Percentiles rank a stretch among this genome's conserved stretches.
These are phyloP conservation scores for Penicillium lividum DNA, from an alignment of 495 filamentous ascomycete genomes.

Conservation along the genomic window DNA sequence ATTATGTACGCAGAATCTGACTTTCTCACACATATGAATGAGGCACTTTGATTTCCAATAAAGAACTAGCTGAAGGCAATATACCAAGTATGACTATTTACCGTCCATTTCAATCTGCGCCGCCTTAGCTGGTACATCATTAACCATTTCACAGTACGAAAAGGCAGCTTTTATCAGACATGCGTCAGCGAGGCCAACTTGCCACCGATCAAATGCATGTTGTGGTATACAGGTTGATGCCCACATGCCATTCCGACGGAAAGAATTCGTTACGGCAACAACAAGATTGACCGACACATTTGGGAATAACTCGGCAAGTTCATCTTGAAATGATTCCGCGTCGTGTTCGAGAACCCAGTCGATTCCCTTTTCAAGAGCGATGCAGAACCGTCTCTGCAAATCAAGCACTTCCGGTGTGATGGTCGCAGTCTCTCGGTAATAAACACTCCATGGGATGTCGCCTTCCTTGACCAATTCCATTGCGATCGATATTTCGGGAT, in stretches of 20 bases:
- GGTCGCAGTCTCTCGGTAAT: conserved; percentile 13
- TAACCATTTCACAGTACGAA: too few species aligned
- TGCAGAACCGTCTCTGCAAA: conserved; percentile 2
- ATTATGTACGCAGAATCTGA: too few species aligned
- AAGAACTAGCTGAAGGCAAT: too few species aligned
- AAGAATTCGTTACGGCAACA: conserved; percentile 8
- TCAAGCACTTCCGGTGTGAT: conserved; percentile 9
- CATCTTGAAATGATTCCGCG: too few species aligned
- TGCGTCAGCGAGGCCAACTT: conserved; percentile 1
- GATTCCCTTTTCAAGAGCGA: too few species aligned
- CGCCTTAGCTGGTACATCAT: too few species aligned
- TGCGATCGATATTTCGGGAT: conserved; percentile 3
- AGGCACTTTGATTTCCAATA: too few species aligned
- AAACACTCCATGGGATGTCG: conserved; percentile 13
- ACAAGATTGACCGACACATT: conserved; percentile 2
- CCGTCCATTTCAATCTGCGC: too few species aligned
- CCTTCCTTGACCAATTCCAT: conserved; percentile 11
- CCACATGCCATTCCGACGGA: conserved; percentile 13
- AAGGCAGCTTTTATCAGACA: not conserved
- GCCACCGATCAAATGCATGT: conserved; percentile 9
- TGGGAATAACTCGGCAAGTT: too few species aligned
- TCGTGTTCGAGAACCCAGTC: too few species aligned
- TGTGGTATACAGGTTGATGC: conserved; percentile 6
- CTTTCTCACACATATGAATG: too few species aligned
- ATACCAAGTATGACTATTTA: too few species aligned